Percentiles rank a stretch among this genome's conserved stretches.
Conservation (phyloP, 495 filamentous ascomycete species). For the Viridothelium virens region DNA sequence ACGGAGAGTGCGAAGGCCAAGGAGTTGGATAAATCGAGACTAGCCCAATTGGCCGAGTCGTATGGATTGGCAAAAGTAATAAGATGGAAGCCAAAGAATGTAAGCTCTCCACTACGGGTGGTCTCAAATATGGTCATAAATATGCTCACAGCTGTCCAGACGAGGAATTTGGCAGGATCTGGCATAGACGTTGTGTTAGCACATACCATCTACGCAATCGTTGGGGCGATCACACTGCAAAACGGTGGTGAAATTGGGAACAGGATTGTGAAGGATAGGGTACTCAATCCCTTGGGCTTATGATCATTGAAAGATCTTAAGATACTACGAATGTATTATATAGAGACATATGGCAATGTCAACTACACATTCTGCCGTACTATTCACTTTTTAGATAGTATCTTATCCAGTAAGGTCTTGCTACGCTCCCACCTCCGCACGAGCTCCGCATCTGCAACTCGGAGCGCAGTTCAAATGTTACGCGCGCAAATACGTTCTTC, state of each 20-base stretch:
- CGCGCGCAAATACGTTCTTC: too few species aligned
- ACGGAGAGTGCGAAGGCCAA: conserved; percentile 47
- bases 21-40: conserved; percentile 49
- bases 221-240: conserved; percentile 81
- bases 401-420: neutral
- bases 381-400: too few species aligned
- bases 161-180: conserved; percentile 58
- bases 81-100: conserved; percentile 79
- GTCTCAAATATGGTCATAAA: neutral
- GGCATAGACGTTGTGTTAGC: conserved; percentile 64
- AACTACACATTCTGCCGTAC: too few species aligned
- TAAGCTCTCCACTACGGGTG: conserved; percentile 37
- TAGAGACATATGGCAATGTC: neutral
- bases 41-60: conserved; percentile 58
- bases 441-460: neutral
- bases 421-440: neutral
- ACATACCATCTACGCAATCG: conserved; percentile 72
- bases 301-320: conserved; percentile 7
- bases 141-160: conserved; percentile 41
- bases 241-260: conserved; percentile 73
- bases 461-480: too few species aligned
- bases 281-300: conserved; percentile 48
- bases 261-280: conserved; percentile 63
- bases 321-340: neutral
- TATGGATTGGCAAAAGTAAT: conserved; percentile 64